Evolutionary conservation across 2,329 filamentous ascomycete genomes (phyloP), one percentile per base, ranked within the genome.

Genomic region (Trichoderma sp.): DNA sequence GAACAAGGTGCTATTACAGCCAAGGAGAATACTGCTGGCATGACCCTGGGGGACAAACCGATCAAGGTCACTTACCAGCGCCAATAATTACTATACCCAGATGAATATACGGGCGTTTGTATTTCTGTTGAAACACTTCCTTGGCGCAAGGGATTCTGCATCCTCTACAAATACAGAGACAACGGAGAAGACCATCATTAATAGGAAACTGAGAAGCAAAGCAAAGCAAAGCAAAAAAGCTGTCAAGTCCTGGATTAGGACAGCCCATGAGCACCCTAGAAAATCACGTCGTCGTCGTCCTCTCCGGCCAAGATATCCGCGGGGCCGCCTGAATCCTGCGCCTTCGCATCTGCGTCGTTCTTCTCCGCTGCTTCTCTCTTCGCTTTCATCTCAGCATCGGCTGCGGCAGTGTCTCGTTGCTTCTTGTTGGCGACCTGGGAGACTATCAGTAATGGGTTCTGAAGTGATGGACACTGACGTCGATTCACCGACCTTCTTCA

Each of bases 1-100:
- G 93, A 98, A 79, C 85, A 89, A 55, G 93, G 92, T 48, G 93
- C 95, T 30, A 97, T 97, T 72, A 89, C 88, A 63, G 95, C 95
- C 19, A 98, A 97, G 83, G 94, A 98, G 82, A 92, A 90, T 69
- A 96, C 92, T 39, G 90, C 91, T 14, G 92, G 92, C 24, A 93
- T 95, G 87, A 82, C 86, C 26, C 81, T 99, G 71, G 87, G 88
- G 52, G 85, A 85, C 70, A 91, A 92, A 79, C 82, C 87, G 7
- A 92, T 99, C 77, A 96, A 95, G 80, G 93, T 99, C 69, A 97
- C 95, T 15, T 99, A 96, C 83, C 95, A 98, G 81, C 85, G 93
- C 74, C 91, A 96, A 81, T 96, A 83, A 44, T 17, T 6, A 34
- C 39, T 63, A 30, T 39, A 47, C 28, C 45, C 17, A 39, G 14